Conservation (phyloP, 148 eudicot species). For the Nyssa sinensis region DNA sequence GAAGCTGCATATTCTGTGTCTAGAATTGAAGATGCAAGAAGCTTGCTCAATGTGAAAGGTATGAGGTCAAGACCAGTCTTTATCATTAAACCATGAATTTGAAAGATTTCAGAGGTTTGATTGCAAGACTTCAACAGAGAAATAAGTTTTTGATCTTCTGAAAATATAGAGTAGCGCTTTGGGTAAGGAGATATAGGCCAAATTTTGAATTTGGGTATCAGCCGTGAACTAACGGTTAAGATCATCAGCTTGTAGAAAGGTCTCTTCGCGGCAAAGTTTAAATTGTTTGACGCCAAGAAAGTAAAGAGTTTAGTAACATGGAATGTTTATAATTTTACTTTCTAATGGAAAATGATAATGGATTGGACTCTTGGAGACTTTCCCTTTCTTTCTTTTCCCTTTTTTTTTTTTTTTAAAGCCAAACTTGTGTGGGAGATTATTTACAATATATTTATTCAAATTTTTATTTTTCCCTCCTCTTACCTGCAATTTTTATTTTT, state of each 20-base stretch:
- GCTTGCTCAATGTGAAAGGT: slow-evolving; percentile 36
- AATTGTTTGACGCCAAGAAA: neutral
- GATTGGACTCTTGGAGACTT: no score
- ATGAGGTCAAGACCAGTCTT: slow-evolving; percentile 26
- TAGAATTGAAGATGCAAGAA: slow-evolving; percentile 28
- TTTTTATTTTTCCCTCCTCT: no score
- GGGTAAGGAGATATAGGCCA: neutral
- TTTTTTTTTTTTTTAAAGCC: no score
- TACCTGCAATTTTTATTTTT: no score
- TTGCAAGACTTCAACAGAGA: slow-evolving; percentile 28
- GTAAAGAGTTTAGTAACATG: neutral
- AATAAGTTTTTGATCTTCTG: slow-evolving; percentile 21
- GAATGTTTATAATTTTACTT: no score
- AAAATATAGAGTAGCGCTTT: slow-evolving; percentile 5
- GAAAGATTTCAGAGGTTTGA: slow-evolving; percentile 27
- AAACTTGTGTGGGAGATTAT: no score
- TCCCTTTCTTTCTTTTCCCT: no score
- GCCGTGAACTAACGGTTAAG: slow-evolving; percentile 2
- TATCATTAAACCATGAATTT: slow-evolving; percentile 32
- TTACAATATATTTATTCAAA: no score
- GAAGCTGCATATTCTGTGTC: slow-evolving; percentile 33
- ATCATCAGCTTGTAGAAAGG: slow-evolving; percentile 15
- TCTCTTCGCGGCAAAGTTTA: neutral
- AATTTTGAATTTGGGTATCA: slow-evolving; percentile 7
- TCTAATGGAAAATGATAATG: no score